A percentile compares a stretch with the other conserved stretches of the same genome.
Conservation (phyloP, 129 eudicot species). For the Chrysanthemum seticuspe region DNA sequence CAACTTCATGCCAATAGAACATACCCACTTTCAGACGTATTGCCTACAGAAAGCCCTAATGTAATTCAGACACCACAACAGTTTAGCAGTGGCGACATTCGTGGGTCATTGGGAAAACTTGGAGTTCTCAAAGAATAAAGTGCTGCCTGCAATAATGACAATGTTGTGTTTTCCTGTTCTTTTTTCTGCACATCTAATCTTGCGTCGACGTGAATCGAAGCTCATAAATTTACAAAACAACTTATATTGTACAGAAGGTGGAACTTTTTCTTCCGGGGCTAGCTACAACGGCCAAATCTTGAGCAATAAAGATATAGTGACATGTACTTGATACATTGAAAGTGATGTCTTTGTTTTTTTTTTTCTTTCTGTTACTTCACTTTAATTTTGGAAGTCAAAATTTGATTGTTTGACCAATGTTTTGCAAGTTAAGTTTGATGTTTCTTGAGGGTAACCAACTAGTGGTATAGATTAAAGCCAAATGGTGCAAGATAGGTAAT, state of each 20-base stretch:
- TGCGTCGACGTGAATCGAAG: constrained; percentile 6
- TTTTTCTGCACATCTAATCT: constrained; percentile 9
- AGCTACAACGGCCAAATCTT: constrained; percentile 15
- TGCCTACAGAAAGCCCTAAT: constrained; percentile 67
- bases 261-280: background rate
- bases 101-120: constrained; percentile 45
- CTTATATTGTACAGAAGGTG: constrained; percentile 21
- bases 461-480: constrained; percentile 29
- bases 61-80: constrained; percentile 52
- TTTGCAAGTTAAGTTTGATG: constrained; percentile 23
- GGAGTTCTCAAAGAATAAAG: constrained; percentile 45
- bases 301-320: constrained; percentile 28
- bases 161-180: constrained; percentile 10
- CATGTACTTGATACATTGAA: constrained; percentile 17
- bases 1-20: constrained; percentile 72
- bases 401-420: constrained; percentile 13
- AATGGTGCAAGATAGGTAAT: constrained; percentile 30
- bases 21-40: constrained; percentile 83
- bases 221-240: constrained; percentile 9
- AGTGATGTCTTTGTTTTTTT: constrained; percentile 8
- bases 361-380: background rate
- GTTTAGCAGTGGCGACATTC: constrained; percentile 50
- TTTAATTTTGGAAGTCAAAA: constrained; percentile 5
- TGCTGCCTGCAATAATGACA: background rate
- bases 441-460: constrained; percentile 33